Evolutionary conservation across 371 early-diverging fungal species (phyloP).

Genomic region (Umbelopsis sp.): DNA sequence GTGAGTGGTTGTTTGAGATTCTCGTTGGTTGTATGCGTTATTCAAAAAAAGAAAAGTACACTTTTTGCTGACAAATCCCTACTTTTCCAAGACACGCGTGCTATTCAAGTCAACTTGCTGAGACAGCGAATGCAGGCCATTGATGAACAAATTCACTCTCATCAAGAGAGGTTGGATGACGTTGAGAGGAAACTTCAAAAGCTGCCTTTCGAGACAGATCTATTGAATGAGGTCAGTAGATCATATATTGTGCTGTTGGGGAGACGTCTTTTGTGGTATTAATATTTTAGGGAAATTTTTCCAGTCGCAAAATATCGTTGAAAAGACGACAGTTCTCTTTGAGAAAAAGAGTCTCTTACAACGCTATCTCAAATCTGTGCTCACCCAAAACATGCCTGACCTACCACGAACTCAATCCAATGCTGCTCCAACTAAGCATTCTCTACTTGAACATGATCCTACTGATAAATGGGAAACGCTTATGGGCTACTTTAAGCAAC

Average conservation of each 20-base stretch:
- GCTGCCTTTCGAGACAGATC: conserved; percentile 22
- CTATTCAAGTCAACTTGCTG: conserved; percentile 58
- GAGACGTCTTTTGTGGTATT: neutral
- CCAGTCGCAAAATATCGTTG: conserved; percentile 45
- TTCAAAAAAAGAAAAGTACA: too few relatives aligned
- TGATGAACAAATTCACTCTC: conserved; percentile 60
- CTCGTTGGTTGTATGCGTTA: too few relatives aligned
- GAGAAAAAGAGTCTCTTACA: conserved; percentile 50
- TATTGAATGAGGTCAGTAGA: conserved; percentile 34
- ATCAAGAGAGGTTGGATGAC: conserved; percentile 41
- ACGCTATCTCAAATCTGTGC: conserved; percentile 37
- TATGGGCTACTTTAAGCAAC: conserved; percentile 51
- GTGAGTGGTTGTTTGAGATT: conserved; percentile 29
- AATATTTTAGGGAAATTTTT: neutral
- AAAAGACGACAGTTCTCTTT: conserved; percentile 47
- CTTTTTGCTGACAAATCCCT: neutral
- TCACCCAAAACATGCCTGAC: conserved; percentile 32
- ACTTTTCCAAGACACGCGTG: conserved; percentile 49
- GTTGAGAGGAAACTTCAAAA: conserved; percentile 39
- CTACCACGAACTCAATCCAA: conserved; percentile 12
- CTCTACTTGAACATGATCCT: conserved; percentile 14
- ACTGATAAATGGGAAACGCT: conserved; percentile 43
- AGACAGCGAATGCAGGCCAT: conserved; percentile 60
- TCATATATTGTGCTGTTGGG: neutral
- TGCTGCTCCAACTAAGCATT: neutral